Percentiles rank a stretch among this genome's conserved stretches.
Evolutionary conservation across 164 flowering plant genomes (phyloP).

Genomic region (Berberis thunbergii): DNA sequence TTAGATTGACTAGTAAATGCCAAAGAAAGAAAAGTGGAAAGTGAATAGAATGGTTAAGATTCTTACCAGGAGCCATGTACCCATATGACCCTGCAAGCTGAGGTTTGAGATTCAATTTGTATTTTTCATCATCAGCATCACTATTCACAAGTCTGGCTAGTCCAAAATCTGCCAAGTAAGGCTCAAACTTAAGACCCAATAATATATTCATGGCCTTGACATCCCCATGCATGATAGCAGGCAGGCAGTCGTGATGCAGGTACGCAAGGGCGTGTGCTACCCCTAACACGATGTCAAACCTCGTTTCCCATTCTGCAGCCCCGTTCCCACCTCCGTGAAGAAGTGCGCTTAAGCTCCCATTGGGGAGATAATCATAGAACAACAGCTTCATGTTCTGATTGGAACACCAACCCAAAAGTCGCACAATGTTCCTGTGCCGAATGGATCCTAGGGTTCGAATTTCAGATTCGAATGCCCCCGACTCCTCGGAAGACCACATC

Average conservation of each 20-base stretch:
- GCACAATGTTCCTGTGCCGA: slow-evolving; percentile 73
- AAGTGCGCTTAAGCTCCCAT: slow-evolving; percentile 81
- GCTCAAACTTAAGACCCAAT: slow-evolving; percentile 51
- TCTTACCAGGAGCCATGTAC: slow-evolving; percentile 96
- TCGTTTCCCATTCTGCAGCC: slow-evolving; percentile 72
- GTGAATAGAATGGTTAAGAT: not conserved
- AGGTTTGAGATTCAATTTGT: slow-evolving; percentile 36
- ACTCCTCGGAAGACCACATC: slow-evolving; percentile 76
- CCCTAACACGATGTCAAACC: slow-evolving; percentile 66
- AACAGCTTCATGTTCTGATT: slow-evolving; percentile 54
- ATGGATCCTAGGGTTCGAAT: slow-evolving; percentile 74
- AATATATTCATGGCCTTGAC: slow-evolving; percentile 91
- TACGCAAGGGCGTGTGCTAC: slow-evolving; percentile 87
- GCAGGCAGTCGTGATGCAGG: slow-evolving; percentile 95
- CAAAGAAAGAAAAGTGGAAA: not conserved
- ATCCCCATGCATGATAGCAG: slow-evolving; percentile 86
- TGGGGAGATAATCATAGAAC: slow-evolving; percentile 79
- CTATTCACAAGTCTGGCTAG: slow-evolving; percentile 49
- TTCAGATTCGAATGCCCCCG: slow-evolving; percentile 73
- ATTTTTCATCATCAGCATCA: slow-evolving; percentile 14
- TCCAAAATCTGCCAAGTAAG: slow-evolving; percentile 91
- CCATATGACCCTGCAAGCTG: slow-evolving; percentile 91
- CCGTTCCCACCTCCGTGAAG: slow-evolving; percentile 66
- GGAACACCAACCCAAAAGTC: slow-evolving; percentile 77
- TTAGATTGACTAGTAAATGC: no score